These are phyloP conservation scores for Metschnikowia sp. DNA, from an alignment of 805 yeast species.

Conservation along the genomic window DNA sequence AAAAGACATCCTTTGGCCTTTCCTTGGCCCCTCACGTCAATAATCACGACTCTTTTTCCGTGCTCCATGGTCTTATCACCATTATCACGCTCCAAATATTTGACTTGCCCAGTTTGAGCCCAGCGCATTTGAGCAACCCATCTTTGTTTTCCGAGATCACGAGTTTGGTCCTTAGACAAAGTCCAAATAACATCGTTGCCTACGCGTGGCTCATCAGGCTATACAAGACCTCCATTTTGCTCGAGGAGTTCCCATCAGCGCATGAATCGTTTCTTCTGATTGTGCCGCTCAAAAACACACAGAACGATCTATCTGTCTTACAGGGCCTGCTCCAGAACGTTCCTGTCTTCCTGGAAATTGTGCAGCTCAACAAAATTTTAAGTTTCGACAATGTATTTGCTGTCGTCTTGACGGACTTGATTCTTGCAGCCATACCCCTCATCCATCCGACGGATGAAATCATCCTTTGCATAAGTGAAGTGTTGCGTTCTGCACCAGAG, in stretches of 20 bases:
- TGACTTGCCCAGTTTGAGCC: constrained; percentile 49
- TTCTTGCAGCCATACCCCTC: constrained; percentile 47
- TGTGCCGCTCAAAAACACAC: constrained; percentile 14
- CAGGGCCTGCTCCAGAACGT: constrained; percentile 2
- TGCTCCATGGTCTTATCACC: constrained; percentile 46
- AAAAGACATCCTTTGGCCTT: constrained; percentile 25
- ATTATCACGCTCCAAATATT: constrained; percentile 50
- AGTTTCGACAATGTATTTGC: constrained; percentile 50
- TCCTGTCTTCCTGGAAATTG: constrained; percentile 46
- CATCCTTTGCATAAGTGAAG: constrained; percentile 39
- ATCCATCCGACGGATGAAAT: constrained; percentile 44
- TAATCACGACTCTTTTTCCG: constrained; percentile 25
- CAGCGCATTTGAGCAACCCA: constrained; percentile 24
- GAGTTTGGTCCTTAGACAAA: constrained; percentile 27
- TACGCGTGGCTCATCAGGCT: constrained; percentile 67
- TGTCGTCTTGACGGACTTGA: constrained; percentile 45
- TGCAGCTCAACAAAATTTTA: constrained; percentile 39
- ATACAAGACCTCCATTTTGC: constrained; percentile 46
- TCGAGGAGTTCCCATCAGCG: constrained; percentile 32
- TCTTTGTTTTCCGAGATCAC: constrained; percentile 39
- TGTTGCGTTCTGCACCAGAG: constrained; percentile 45
- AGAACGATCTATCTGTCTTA: constrained; percentile 3
- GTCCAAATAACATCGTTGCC: constrained; percentile 46
- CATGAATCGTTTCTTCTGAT: constrained; percentile 20
- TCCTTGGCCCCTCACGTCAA: constrained; percentile 25